These are phyloP conservation scores for Lumnitzera littorea DNA, from an alignment of 345 rosid species.

Conservation along the genomic window DNA sequence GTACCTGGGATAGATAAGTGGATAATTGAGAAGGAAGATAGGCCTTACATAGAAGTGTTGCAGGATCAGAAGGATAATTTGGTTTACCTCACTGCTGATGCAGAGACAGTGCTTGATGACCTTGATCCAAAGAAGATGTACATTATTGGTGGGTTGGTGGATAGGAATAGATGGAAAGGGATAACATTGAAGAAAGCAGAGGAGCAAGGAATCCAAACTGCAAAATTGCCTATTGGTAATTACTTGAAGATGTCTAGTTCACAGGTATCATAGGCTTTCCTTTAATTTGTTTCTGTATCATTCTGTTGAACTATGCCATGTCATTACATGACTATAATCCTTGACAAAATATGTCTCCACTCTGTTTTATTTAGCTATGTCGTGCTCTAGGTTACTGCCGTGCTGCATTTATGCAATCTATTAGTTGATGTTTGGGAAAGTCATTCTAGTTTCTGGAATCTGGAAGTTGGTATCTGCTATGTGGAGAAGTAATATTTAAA, in stretches of 20 bases:
- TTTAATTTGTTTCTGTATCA: neutral
- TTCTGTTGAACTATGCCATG: neutral
- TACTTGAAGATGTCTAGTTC: constrained; percentile 94
- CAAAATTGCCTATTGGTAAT: constrained; percentile 77
- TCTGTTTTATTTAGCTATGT: no score
- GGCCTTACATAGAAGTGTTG: constrained; percentile 64
- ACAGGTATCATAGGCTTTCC: constrained; percentile 45
- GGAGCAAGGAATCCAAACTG: constrained; percentile 85
- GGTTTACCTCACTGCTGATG: constrained; percentile 88
- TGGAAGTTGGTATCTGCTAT: no score
- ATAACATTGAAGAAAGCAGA: constrained; percentile 82
- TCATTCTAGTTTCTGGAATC: no score
- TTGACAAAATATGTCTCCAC: no score
- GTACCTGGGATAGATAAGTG: constrained; percentile 87
- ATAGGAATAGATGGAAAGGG: constrained; percentile 92
- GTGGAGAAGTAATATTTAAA: no score
- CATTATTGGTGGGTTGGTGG: constrained; percentile 84
- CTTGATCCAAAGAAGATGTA: constrained; percentile 56
- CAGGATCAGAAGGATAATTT: constrained; percentile 52
- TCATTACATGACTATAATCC: no score
- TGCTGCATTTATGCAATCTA: no score
- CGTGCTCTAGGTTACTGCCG: no score
- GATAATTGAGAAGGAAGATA: constrained; percentile 77
- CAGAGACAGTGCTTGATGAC: constrained; percentile 60
- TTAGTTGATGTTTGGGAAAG: no score